Percentiles rank a stretch among this genome's conserved stretches.
These are phyloP conservation scores for Ophiocordyceps camponoti-leonardi DNA, from an alignment of 2,329 filamentous ascomycete genomes.

Conservation along the genomic window DNA sequence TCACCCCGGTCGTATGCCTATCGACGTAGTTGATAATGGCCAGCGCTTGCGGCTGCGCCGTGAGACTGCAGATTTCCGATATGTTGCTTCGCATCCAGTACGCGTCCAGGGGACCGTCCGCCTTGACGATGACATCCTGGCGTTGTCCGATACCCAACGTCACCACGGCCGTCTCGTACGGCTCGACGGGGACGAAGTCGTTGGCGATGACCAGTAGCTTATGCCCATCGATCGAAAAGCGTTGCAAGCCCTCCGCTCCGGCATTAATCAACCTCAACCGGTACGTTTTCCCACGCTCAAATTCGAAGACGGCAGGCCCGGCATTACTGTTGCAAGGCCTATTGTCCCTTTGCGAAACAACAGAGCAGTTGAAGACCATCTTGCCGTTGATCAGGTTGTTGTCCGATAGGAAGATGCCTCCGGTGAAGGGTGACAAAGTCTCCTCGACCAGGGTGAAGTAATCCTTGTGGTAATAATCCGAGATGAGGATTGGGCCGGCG, in stretches of 20 bases:
- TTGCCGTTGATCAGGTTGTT: conserved; percentile 49
- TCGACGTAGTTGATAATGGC: conserved; percentile 45
- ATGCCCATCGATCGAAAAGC: conserved; percentile 43
- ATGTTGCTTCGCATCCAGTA: conserved; percentile 46
- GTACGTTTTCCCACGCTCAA: conserved; percentile 34
- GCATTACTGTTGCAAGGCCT: conserved; percentile 28
- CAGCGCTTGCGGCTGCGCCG: conserved; percentile 31
- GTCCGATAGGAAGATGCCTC: conserved; percentile 24
- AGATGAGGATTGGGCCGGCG: conserved; percentile 32
- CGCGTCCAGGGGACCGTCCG: conserved; percentile 23
- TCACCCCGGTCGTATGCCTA: neutral
- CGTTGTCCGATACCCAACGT: conserved; percentile 41
- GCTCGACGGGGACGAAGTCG: conserved; percentile 44
- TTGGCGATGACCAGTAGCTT: conserved; percentile 45
- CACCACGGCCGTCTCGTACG: conserved; percentile 45
- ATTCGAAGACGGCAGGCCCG: conserved; percentile 32
- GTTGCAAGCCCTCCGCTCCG: conserved; percentile 29
- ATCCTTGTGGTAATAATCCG: conserved; percentile 44
- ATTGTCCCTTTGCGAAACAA: conserved; percentile 15
- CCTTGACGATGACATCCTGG: conserved; percentile 28
- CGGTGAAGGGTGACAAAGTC: conserved; percentile 21
- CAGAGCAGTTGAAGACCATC: conserved; percentile 35
- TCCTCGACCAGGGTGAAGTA: conserved; percentile 30
- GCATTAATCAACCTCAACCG: conserved; percentile 43
- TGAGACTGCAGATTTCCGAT: conserved; percentile 24